These are phyloP conservation scores for Trichoderma hamatum DNA, from an alignment of 2,329 filamentous ascomycete species.

Conservation along the genomic window DNA sequence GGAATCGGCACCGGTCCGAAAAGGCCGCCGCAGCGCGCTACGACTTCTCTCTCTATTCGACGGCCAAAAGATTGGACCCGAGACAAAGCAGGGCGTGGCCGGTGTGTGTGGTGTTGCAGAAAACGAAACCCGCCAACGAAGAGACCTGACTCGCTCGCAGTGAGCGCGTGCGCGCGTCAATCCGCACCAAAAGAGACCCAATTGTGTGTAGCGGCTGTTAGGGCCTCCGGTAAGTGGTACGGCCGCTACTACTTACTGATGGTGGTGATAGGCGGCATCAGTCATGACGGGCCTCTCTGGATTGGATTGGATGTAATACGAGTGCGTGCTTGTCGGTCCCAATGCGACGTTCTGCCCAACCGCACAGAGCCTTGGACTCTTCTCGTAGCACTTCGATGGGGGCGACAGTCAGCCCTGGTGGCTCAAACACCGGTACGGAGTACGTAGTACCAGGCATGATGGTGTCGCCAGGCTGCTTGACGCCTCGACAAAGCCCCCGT, in stretches of 20 bases:
- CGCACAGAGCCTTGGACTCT: not conserved
- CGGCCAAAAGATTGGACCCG: not conserved
- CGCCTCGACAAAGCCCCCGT: not conserved
- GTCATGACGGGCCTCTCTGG: not conserved
- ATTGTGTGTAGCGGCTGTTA: not conserved
- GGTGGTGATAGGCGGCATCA: not conserved
- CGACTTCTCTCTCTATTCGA: slow-evolving; percentile 19
- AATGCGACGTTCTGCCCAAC: not conserved
- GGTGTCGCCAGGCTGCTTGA: not conserved
- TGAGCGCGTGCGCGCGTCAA: slow-evolving; percentile 13
- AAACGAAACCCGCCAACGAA: not conserved
- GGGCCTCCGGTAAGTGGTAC: not conserved
- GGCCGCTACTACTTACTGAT: not conserved
- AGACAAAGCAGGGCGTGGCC: slow-evolving; percentile 1
- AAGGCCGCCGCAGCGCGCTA: slow-evolving; percentile 2
- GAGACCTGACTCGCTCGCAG: slow-evolving; percentile 10
- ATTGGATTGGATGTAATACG: not conserved
- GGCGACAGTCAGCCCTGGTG: not conserved
- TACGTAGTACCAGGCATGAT: not conserved
- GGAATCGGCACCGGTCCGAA: slow-evolving; percentile 15
- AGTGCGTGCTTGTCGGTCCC: not conserved
- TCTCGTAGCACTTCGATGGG: not conserved
- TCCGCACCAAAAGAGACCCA: slow-evolving; percentile 5
- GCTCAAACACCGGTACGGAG: not conserved
- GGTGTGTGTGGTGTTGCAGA: slow-evolving; percentile 12